Evolutionary conservation across 2,329 filamentous ascomycete species (phyloP), one percentile per base, ranked within the genome.

Genomic region (Teratosphaeria epicoccoides): DNA sequence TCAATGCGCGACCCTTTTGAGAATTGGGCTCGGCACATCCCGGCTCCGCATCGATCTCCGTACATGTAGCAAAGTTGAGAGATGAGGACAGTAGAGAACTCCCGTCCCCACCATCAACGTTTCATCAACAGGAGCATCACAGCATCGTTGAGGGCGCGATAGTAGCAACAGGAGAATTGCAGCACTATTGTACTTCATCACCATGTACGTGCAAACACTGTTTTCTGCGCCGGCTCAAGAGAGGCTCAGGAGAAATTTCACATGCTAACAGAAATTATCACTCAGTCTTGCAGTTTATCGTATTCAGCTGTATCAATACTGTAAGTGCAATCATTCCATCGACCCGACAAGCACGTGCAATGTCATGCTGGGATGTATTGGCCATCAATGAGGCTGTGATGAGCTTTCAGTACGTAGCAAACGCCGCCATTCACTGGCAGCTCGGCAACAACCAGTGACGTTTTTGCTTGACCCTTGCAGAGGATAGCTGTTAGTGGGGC

Each of bases 401-500:
- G 9, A 40, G 33, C 33, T 40, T n/a, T n/a, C n/a, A n/a, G n/a
- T n/a, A n/a, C n/a, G n/a, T n/a, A n/a, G 33, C n/a, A 20, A 40
- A 37, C 17, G 26, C 26, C 33, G 33, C 33, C 33, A 40, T 40
- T 40, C 17, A 40, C 33, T 40, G 33, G 33, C 33, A 40, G 33
- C 33, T 40, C 33, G 33, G 33, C n/a, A 40, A 20, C 33, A 40
- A 40, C 14, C 33, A 40, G 33, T 40, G 33, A 40, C 33, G 33
- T 40, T 40, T 40, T 20, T 40, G n/a, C 33, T 40, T 40, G 33
- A 17, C 33, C 33, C 33, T 40, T 40, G 33, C 33, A 40, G n/a
- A 40, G 33, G 33, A 40, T 49, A 43, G 37, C 29, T 43, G 20
- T 26, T 23, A 23, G 47, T 49, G 47, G 47, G 47, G 47, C 47